A percentile compares a stretch with the other conserved stretches of the same genome.
phyloP scores from a whole-genome alignment of 2,329 filamentous ascomycete genomes.

The Penicillium palitans region DNA sequence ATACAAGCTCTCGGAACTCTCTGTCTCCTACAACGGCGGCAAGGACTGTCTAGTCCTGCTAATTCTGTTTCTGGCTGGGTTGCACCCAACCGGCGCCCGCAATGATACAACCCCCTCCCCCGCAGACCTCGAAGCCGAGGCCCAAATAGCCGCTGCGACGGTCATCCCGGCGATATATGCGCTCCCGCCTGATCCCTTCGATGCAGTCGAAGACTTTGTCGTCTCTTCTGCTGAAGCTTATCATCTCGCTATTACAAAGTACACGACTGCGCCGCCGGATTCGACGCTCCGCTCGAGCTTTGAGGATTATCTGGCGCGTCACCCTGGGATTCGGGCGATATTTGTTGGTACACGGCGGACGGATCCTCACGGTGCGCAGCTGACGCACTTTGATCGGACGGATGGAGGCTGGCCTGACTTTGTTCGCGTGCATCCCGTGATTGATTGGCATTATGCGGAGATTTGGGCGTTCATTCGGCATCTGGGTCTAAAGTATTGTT shows the following conservation, averaged over 20 bases:
- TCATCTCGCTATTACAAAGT: slow-evolving; percentile 72
- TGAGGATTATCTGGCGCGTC: slow-evolving; percentile 64
- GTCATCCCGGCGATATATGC: slow-evolving; percentile 85
- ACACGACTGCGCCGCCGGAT: slow-evolving; percentile 59
- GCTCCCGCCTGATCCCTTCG: slow-evolving; percentile 78
- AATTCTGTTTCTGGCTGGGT: slow-evolving; percentile 74
- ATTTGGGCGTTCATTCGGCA: slow-evolving; percentile 82
- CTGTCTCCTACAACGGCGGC: slow-evolving; percentile 93
- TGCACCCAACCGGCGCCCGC: slow-evolving; percentile 37
- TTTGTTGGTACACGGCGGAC: slow-evolving; percentile 87
- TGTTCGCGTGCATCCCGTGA: slow-evolving; percentile 90
- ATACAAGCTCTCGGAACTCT: slow-evolving; percentile 77
- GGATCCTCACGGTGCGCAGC: slow-evolving; percentile 78
- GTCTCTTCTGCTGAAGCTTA: slow-evolving; percentile 64
- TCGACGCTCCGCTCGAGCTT: slow-evolving; percentile 75
- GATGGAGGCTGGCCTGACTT: slow-evolving; percentile 89
- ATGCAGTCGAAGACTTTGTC: slow-evolving; percentile 84
- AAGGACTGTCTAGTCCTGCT: slow-evolving; percentile 96
- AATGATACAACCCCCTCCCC: slow-evolving; percentile 39
- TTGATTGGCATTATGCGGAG: slow-evolving; percentile 96
- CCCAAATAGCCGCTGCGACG: slow-evolving; percentile 15
- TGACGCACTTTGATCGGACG: slow-evolving; percentile 83
- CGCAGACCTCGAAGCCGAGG: slow-evolving; percentile 15
- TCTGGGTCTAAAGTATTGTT: slow-evolving; percentile 78
- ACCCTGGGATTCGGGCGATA: slow-evolving; percentile 67